Evolutionary conservation across 2,329 filamentous ascomycete genomes (phyloP).

Genomic region (Chaetoscypha palmicola): DNA sequence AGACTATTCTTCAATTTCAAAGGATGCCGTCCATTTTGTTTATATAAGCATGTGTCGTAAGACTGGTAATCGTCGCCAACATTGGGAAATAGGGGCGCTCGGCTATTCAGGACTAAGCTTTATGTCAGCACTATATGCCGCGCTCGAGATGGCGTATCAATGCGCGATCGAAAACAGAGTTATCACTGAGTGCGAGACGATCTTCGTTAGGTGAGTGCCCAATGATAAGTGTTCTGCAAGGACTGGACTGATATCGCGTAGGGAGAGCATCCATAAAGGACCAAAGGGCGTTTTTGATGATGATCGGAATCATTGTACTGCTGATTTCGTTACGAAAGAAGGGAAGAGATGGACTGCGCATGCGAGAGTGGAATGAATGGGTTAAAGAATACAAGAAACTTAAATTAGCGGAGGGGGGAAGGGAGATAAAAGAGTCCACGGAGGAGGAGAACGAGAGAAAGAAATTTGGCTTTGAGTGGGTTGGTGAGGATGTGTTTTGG

Average conservation of each 20-base stretch:
- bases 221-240: no score
- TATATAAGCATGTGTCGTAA: no score
- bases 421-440: neutral
- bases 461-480: neutral
- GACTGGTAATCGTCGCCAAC: no score
- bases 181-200: neutral
- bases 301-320: neutral
- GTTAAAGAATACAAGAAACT: no score
- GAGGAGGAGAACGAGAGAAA: neutral
- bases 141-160: neutral
- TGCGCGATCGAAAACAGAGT: neutral
- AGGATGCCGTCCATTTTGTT: no score
- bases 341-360: neutral
- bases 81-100: no score
- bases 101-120: no score
- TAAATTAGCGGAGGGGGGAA: no score
- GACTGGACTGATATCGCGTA: no score
- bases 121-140: no score
- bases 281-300: neutral
- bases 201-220: neutral
- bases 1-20: no score
- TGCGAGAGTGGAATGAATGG: neutral
- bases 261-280: neutral
- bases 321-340: neutral
- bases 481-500: neutral